Conservation (phyloP, 257 asterid genomes). For the Fraxinus excelsior region DNA sequence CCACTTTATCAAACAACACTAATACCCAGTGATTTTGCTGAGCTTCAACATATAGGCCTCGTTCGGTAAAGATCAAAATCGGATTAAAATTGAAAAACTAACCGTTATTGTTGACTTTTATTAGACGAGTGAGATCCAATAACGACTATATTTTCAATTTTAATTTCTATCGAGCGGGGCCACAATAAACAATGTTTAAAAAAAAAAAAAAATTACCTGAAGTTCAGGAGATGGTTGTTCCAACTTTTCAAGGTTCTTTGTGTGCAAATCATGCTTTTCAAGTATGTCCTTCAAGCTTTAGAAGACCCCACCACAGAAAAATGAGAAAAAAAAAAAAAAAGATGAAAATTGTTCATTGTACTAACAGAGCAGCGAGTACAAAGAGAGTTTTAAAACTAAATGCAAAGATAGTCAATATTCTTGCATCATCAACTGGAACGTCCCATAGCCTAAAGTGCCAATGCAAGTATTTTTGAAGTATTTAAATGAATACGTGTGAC, state of each 20-base stretch:
- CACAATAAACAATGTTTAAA: background rate
- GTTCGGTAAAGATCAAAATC: too few relatives aligned
- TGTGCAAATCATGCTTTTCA: conserved; percentile 67
- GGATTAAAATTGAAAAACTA: too few relatives aligned
- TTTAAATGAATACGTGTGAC: background rate
- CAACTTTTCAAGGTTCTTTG: conserved; percentile 66
- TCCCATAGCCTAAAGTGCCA: background rate
- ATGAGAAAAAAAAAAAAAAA: background rate
- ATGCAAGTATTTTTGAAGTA: background rate
- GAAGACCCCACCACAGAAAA: background rate
- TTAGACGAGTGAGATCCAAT: too few relatives aligned
- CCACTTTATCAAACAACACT: too few relatives aligned
- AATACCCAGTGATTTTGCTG: too few relatives aligned
- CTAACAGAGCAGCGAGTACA: background rate
- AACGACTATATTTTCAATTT: too few relatives aligned
- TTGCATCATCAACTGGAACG: too few relatives aligned
- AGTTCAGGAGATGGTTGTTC: conserved; percentile 82
- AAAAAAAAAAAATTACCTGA: conserved; percentile 39
- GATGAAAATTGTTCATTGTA: background rate
- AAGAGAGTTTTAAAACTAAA: background rate
- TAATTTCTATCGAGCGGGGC: too few relatives aligned
- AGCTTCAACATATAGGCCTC: too few relatives aligned
- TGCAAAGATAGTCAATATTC: background rate
- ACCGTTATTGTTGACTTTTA: too few relatives aligned
- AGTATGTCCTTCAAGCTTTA: conserved; percentile 80